Conservation (phyloP, 345 rosid species). For the Euphorbia pulcherrima region DNA sequence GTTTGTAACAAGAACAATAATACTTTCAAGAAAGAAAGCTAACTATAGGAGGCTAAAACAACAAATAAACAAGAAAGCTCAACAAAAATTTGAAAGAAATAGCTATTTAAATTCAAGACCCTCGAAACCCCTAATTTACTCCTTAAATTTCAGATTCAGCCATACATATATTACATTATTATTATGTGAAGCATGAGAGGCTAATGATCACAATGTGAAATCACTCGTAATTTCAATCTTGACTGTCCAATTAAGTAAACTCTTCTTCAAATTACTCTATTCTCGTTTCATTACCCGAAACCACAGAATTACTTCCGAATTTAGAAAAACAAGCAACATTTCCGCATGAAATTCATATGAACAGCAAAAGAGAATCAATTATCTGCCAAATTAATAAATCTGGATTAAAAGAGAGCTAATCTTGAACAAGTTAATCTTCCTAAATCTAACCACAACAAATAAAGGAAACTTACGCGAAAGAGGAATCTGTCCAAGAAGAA, state of each 20-base stretch:
- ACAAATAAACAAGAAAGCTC: not conserved
- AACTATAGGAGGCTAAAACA: not conserved
- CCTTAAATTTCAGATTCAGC: not conserved
- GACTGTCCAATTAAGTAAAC: not conserved
- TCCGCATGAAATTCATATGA: too few relatives aligned
- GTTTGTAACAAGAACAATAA: not conserved
- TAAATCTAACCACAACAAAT: not conserved
- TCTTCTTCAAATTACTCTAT: too few relatives aligned
- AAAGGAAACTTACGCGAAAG: constrained; percentile 55
- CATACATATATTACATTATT: too few relatives aligned
- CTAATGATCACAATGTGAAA: not conserved
- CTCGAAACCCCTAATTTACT: not conserved
- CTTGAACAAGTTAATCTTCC: not conserved
- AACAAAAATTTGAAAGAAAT: not conserved
- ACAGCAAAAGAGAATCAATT: too few relatives aligned
- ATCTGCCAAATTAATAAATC: too few relatives aligned
- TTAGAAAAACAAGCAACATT: too few relatives aligned
- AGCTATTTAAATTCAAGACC: not conserved
- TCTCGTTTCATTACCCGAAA: too few relatives aligned
- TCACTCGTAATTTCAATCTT: not conserved
- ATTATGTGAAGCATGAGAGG: not conserved
- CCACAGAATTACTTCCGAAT: too few relatives aligned
- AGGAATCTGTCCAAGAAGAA: constrained; percentile 68
- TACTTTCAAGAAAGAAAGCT: not conserved
- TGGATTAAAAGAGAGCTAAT: not conserved